A percentile compares a stretch with the other conserved stretches of the same genome.
Evolutionary conservation across 1,284 basidiomycete genomes (phyloP).

Genomic region (Pisolithus thermaeus): DNA sequence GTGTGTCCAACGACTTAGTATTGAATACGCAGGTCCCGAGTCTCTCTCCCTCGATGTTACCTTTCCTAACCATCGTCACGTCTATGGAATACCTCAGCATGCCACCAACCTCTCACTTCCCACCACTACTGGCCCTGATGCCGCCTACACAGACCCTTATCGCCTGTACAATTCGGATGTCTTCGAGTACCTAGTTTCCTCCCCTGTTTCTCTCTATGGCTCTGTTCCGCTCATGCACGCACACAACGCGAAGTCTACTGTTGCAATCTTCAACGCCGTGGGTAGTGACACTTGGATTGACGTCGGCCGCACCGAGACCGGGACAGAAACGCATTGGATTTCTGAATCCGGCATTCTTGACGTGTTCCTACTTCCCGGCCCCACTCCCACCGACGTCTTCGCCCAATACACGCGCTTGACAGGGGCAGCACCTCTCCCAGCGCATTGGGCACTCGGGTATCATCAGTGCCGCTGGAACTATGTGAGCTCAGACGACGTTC

Average conservation of each 20-base stretch:
- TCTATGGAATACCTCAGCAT: conserved; percentile 97
- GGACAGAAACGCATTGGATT: conserved; percentile 89
- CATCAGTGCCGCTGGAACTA: conserved; percentile 99
- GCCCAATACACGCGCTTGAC: conserved; percentile 83
- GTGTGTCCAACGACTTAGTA: conserved; percentile 3
- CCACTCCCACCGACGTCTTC: conserved; percentile 77
- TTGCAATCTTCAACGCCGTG: conserved; percentile 88
- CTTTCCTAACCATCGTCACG: conserved; percentile 85
- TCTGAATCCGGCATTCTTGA: conserved; percentile 96
- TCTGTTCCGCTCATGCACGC: conserved; percentile 93
- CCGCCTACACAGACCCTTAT: conserved; percentile 86
- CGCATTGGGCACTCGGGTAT: conserved; percentile 89
- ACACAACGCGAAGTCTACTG: conserved; percentile 78
- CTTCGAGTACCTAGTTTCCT: conserved; percentile 93
- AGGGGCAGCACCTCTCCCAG: conserved; percentile 82
- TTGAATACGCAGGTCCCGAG: conserved; percentile 69
- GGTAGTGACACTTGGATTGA: conserved; percentile 97
- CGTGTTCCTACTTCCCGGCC: conserved; percentile 89
- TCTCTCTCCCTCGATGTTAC: conserved; percentile 88
- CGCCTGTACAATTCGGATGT: conserved; percentile 95
- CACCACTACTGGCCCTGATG: conserved; percentile 67
- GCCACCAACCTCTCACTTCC: conserved; percentile 89
- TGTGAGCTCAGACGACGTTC: conserved; percentile 83
- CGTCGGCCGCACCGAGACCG: conserved; percentile 57
- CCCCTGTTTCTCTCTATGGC: conserved; percentile 89